These are phyloP conservation scores for Favolaschia claudopus DNA, from an alignment of 768 basidiomycete species.

Conservation along the genomic window DNA sequence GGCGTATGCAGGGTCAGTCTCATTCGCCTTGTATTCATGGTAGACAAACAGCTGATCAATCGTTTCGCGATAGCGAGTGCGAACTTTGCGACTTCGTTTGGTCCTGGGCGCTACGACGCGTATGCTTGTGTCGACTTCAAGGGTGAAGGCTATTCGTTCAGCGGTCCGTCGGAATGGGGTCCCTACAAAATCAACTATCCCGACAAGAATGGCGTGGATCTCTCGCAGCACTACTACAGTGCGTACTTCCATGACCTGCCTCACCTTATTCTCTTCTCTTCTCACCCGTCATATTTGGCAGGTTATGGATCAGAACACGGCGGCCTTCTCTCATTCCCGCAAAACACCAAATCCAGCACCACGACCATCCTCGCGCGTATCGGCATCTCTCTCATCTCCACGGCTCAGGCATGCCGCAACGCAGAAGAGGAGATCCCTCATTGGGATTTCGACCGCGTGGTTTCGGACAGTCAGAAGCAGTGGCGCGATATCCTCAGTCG, in stretches of 20 bases:
- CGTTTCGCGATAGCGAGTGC: constrained; percentile 46
- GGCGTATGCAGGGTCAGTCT: constrained; percentile 52
- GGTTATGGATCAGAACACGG: constrained; percentile 61
- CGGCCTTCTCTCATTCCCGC: constrained; percentile 59
- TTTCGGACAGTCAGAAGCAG: constrained; percentile 47
- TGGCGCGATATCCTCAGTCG: constrained; percentile 69
- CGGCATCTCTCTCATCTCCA: constrained; percentile 71
- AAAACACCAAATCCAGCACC: constrained; percentile 38
- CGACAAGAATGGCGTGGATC: constrained; percentile 50
- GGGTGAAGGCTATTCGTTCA: constrained; percentile 56
- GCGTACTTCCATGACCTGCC: constrained; percentile 10
- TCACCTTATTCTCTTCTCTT: not conserved
- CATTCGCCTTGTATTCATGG: not conserved
- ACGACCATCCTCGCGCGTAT: constrained; percentile 65
- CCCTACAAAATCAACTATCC: constrained; percentile 61
- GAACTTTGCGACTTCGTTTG: constrained; percentile 63
- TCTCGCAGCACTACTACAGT: constrained; percentile 60
- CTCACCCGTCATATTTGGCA: constrained; percentile 22
- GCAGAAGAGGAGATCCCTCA: constrained; percentile 67
- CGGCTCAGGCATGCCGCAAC: constrained; percentile 65
- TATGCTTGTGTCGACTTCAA: constrained; percentile 70
- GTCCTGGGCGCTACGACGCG: constrained; percentile 62
- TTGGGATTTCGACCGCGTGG: constrained; percentile 61
- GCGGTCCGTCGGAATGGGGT: constrained; percentile 61
- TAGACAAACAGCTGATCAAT: constrained; percentile 29